A percentile compares a stretch with the other conserved stretches of the same genome.
Evolutionary conservation across 768 basidiomycete genomes (phyloP).

Genomic region (Epithele typhae): DNA sequence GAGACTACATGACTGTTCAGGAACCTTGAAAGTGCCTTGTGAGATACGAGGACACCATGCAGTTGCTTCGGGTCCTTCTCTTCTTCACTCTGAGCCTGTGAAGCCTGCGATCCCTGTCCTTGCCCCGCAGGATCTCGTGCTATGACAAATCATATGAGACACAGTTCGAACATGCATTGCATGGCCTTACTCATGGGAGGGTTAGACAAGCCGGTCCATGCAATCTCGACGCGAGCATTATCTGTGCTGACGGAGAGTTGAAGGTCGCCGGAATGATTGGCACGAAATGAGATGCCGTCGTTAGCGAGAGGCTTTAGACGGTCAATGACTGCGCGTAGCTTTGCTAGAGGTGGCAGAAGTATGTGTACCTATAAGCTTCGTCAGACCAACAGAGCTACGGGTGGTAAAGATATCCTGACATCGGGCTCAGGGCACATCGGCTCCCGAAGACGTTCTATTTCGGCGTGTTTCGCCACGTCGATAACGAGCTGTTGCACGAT

Average conservation of each 20-base stretch:
- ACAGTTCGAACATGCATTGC: background rate
- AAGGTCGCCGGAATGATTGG: slow-evolving; percentile 58
- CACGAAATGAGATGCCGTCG: slow-evolving; percentile 62
- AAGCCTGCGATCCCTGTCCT: no score
- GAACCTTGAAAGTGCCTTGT: slow-evolving; percentile 77
- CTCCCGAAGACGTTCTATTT: slow-evolving; percentile 68
- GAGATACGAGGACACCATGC: slow-evolving; percentile 64
- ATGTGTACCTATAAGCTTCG: slow-evolving; percentile 57
- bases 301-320: slow-evolving; percentile 61
- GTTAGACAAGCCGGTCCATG: slow-evolving; percentile 71
- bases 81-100: slow-evolving; percentile 1
- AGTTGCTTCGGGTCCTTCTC: slow-evolving; percentile 51
- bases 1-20: slow-evolving; percentile 77
- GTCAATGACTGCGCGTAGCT: slow-evolving; percentile 77
- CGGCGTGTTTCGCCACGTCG: slow-evolving; percentile 71
- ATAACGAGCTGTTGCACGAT: slow-evolving; percentile 81
- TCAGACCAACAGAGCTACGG: background rate
- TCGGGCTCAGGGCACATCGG: slow-evolving; percentile 86
- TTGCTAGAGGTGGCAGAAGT: slow-evolving; percentile 67
- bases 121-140: background rate
- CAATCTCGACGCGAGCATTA: slow-evolving; percentile 71
- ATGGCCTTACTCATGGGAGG: slow-evolving; percentile 44
- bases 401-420: slow-evolving; percentile 36
- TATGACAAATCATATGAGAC: background rate
- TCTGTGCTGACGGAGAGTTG: slow-evolving; percentile 61